A percentile compares a stretch with the other conserved stretches of the same genome.
Conservation (phyloP, 305 asterid species). For the Fraxinus angustifolia region DNA sequence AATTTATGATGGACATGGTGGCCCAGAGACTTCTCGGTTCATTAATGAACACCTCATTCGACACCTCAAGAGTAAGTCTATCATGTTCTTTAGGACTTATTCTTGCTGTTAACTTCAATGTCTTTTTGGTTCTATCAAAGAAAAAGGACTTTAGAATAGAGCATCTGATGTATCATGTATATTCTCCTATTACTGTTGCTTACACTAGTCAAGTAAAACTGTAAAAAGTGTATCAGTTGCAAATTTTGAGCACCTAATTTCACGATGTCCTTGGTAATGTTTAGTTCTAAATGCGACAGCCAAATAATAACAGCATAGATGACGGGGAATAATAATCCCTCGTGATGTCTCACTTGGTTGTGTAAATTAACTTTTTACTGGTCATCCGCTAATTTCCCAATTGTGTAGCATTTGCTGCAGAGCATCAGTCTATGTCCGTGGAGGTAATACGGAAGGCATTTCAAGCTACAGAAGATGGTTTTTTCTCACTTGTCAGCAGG, state of each 20-base stretch:
- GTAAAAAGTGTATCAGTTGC: background rate
- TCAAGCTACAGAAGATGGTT: slow-evolving; percentile 91
- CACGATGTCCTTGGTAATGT: background rate
- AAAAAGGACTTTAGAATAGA: slow-evolving; percentile 10
- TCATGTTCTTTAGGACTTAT: background rate
- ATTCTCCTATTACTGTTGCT: background rate
- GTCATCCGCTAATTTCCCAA: slow-evolving; percentile 4
- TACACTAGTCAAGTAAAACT: slow-evolving; percentile 2
- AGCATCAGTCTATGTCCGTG: slow-evolving; percentile 73
- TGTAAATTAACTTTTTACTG: background rate
- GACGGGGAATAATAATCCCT: background rate
- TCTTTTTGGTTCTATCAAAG: slow-evolving; percentile 2
- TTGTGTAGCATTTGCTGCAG: slow-evolving; percentile 66
- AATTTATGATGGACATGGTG: slow-evolving; percentile 88
- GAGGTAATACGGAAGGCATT: slow-evolving; percentile 86
- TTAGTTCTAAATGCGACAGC: background rate
- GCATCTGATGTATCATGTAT: background rate
- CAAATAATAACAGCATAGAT: background rate
- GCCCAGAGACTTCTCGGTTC: slow-evolving; percentile 82
- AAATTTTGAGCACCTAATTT: slow-evolving; percentile 1
- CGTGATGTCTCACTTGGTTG: background rate
- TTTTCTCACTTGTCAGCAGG: slow-evolving; percentile 64
- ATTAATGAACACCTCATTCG: slow-evolving; percentile 70
- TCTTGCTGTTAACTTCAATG: background rate
- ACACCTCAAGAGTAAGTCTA: slow-evolving; percentile 75